A percentile compares a stretch with the other conserved stretches of the same genome.
Evolutionary conservation across 148 eudicot species (phyloP).

Genomic region (Vaccinium corymbosum): DNA sequence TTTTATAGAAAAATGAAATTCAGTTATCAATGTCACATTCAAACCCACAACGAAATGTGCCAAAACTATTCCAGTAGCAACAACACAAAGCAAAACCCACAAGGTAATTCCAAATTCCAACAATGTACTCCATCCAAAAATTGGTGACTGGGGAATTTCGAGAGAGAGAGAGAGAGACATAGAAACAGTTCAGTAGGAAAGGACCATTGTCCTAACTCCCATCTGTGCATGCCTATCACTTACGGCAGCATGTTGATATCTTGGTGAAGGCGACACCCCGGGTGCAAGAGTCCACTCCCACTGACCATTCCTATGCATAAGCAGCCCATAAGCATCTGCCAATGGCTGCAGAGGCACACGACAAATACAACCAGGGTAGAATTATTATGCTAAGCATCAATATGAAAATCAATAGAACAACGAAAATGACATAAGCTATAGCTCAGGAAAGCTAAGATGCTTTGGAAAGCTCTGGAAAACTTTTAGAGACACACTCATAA

Average conservation of each 20-base stretch:
- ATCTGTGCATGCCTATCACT: conserved; percentile 24
- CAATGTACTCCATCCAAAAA: not conserved
- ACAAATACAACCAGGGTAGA: conserved; percentile 11
- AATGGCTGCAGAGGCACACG: conserved; percentile 59
- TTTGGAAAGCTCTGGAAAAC: not conserved
- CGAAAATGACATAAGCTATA: not conserved
- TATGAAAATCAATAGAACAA: not conserved
- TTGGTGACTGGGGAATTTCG: not conserved
- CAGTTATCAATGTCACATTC: not conserved
- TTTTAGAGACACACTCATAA: not conserved
- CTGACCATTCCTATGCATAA: conserved; percentile 94
- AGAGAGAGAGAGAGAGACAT: not conserved
- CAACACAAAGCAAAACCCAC: not conserved
- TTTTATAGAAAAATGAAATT: not conserved
- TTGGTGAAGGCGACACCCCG: conserved; percentile 90
- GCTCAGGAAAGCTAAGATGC: not conserved
- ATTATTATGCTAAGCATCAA: not conserved
- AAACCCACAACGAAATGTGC: not conserved
- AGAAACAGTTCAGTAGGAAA: not conserved
- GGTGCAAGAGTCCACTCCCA: conserved; percentile 99
- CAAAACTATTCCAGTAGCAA: not conserved
- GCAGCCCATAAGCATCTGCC: conserved; percentile 94
- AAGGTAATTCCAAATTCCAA: not conserved
- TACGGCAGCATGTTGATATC: conserved; percentile 97
- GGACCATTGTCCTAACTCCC: not conserved